Evolutionary conservation across 2,329 filamentous ascomycete species (phyloP), one percentile per base, ranked within the genome.

Genomic region (Fusarium oligoseptatum): DNA sequence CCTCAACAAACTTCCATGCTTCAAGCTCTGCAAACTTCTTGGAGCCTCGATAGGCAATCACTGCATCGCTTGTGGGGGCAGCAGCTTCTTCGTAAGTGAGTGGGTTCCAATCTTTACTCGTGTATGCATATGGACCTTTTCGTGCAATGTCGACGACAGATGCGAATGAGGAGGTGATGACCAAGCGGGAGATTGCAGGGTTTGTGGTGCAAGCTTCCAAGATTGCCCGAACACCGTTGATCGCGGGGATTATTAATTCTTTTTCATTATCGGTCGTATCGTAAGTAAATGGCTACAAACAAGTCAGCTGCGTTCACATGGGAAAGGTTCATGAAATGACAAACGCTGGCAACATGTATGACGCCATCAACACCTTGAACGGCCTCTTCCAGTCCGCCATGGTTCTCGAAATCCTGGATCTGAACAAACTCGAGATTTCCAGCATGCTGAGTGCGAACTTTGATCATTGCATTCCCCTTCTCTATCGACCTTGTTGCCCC

Each of bases 101-200:
- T 0, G 88, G 88, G 74, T 90, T 90, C 89, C 89, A 91, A 75
- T 90, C 88, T 2, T 82, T 79, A 64, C 87, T 88, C 0, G 85
- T 86, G 78, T 90, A 91, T 3, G 82, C 85, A 74, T 89, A 87
- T 71, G 85, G 84, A 29, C 81, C 84, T 27, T 86, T 86, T 64
- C 87, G 86, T 50, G 75, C 77, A 2, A 82, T 73, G 74, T 92
- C 85, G 58, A 92, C 77, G 20, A 93, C 91, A 0, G 91, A 85
- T n/a, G 91, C 92, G 76, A 93, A 93, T 2, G 91, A 93, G 4
- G 90, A 92, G 1, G 91, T 93, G 72, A 93, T 88, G 52, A 91
- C 83, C 39, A 85, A 50, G 7, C 82, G 80, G 14, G 71, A 77
- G 36, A 83, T 75, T 1, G 60, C 70, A 1, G 74, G 66, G 32